Evolutionary conservation across 2,329 filamentous ascomycete genomes (phyloP).

Genomic region (Pseudocercospora crystallina): DNA sequence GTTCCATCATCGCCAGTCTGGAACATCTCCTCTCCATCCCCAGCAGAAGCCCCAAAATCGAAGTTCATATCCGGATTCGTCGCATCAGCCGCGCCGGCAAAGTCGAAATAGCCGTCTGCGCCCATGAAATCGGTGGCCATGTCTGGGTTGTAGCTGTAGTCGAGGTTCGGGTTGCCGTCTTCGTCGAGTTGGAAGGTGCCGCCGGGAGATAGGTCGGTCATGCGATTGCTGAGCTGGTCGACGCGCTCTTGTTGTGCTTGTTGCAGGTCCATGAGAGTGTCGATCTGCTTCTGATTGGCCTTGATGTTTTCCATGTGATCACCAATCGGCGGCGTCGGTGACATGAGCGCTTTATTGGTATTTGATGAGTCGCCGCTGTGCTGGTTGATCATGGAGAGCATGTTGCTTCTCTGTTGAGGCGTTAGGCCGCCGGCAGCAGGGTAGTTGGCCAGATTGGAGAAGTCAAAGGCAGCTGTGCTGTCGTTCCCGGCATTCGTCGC

Average conservation of each 20-base stretch:
- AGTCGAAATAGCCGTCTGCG: constrained; percentile 27
- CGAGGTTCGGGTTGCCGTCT: constrained; percentile 7
- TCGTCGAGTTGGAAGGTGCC: constrained; percentile 6
- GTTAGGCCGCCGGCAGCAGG: constrained; percentile 50
- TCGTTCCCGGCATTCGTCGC: constrained; percentile 36
- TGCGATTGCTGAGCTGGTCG: constrained; percentile 6
- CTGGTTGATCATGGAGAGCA: constrained; percentile 49
- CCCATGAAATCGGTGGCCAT: constrained; percentile 9
- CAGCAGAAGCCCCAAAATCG: constrained; percentile 8
- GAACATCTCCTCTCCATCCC: constrained; percentile 16
- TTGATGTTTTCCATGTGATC: constrained; percentile 60
- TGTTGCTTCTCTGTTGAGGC: constrained; percentile 47
- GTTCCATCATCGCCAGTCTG: neutral
- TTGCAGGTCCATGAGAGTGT: constrained; percentile 75
- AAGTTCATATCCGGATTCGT: constrained; percentile 14
- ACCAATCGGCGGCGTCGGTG: constrained; percentile 57
- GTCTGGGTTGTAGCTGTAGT: neutral
- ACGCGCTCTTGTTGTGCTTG: constrained; percentile 64
- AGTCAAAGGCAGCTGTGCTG: constrained; percentile 44
- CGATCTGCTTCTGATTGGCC: constrained; percentile 72
- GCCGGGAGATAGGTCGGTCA: constrained; percentile 5
- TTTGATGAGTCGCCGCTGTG: constrained; percentile 42
- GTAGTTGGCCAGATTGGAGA: constrained; percentile 48
- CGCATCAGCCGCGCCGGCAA: constrained; percentile 22
- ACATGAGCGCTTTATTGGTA: constrained; percentile 58